Evolutionary conservation across 2,329 filamentous ascomycete species (phyloP).

Genomic region (Nemania abortiva): DNA sequence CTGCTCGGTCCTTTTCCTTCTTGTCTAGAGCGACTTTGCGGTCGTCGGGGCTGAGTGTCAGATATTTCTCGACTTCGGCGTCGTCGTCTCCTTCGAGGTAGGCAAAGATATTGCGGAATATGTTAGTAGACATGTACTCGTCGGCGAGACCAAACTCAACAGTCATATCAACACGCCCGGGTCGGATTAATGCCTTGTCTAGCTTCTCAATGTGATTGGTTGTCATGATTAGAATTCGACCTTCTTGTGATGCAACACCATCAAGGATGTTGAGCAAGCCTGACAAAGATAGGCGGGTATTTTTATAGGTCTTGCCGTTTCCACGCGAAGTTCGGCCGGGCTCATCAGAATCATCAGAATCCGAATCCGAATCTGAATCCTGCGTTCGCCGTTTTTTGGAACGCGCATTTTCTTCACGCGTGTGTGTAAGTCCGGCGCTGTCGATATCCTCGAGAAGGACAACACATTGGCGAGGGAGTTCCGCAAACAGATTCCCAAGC

Average conservation of each 20-base stretch:
- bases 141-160: conserved; percentile 69
- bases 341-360: conserved; percentile 44
- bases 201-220: conserved; percentile 73
- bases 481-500: conserved; percentile 72
- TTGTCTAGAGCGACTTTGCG: conserved; percentile 46
- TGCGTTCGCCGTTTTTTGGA: no score
- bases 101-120: conserved; percentile 71
- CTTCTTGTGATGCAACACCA: conserved; percentile 74
- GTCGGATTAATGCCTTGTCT: conserved; percentile 72
- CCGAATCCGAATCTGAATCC: background rate
- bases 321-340: conserved; percentile 53
- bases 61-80: conserved; percentile 41
- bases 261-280: conserved; percentile 86
- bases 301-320: conserved; percentile 43
- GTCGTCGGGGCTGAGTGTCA: conserved; percentile 50
- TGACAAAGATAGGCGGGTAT: conserved; percentile 72
- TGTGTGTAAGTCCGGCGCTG: conserved; percentile 76
- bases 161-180: conserved; percentile 71
- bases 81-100: conserved; percentile 62
- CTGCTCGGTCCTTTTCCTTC: conserved; percentile 51
- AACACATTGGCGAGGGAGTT: conserved; percentile 76
- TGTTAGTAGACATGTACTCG: conserved; percentile 62
- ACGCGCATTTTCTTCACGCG: conserved; percentile 55
- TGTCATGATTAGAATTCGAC: conserved; percentile 73
- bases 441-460: conserved; percentile 84